Percentiles rank a stretch among this genome's conserved stretches.
Conservation (phyloP, 352 stramenopile species). For the Pythium insidiosum region DNA sequence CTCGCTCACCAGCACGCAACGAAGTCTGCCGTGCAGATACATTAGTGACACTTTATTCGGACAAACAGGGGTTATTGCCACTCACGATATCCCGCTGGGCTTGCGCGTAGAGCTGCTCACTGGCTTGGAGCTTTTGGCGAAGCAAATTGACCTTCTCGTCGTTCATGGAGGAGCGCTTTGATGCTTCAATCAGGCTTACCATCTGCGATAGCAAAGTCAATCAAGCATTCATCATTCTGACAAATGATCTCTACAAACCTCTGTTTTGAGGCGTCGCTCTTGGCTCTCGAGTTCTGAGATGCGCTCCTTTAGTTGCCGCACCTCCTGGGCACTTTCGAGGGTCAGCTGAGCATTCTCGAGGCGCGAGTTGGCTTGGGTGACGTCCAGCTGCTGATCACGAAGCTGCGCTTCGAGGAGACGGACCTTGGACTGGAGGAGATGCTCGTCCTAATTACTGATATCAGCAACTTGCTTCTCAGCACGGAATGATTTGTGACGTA, state of each 20-base stretch:
- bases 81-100: constrained; percentile 43
- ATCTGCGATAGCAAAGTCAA: not conserved
- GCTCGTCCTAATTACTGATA: constrained; percentile 27
- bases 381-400: constrained; percentile 47
- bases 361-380: constrained; percentile 29
- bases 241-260: constrained; percentile 19
- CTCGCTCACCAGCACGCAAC: not conserved
- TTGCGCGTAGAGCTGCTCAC: constrained; percentile 37
- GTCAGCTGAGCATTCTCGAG: constrained; percentile 38
- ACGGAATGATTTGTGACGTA: not conserved
- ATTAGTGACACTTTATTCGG: not conserved
- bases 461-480: constrained; percentile 5
- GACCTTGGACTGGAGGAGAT: constrained; percentile 58
- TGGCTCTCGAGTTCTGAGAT: constrained; percentile 52
- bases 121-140: constrained; percentile 40
- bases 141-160: constrained; percentile 56
- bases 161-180: constrained; percentile 43
- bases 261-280: constrained; percentile 58
- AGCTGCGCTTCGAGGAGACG: constrained; percentile 53
- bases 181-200: constrained; percentile 60
- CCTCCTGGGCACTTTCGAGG: constrained; percentile 35
- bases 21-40: not conserved
- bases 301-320: constrained; percentile 46
- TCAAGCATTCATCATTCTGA: not conserved
- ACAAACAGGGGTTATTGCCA: not conserved